Percentiles rank a stretch among this genome's conserved stretches.
Evolutionary conservation across 148 eudicot genomes (phyloP).

Genomic region (Oxyria digyna): DNA sequence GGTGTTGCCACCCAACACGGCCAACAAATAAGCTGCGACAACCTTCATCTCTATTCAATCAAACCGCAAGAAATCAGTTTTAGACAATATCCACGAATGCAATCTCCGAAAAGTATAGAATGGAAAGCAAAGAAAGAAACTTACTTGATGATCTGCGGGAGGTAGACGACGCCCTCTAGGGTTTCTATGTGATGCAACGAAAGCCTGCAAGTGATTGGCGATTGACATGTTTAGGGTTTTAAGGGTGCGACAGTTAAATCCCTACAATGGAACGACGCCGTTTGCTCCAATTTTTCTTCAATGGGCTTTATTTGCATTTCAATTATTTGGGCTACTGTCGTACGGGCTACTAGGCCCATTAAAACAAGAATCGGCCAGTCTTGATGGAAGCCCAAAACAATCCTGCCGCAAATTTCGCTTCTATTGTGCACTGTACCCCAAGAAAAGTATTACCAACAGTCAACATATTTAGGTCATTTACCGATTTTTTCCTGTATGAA

Average conservation of each 20-base stretch:
- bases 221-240: background rate
- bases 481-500: background rate
- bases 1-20: constrained; percentile 29
- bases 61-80: background rate
- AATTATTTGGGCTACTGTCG: background rate
- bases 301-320: too few relatives aligned
- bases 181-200: background rate
- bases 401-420: background rate
- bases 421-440: too few relatives aligned
- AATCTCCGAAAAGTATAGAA: background rate
- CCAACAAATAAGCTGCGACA: constrained; percentile 30
- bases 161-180: constrained; percentile 4
- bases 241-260: background rate
- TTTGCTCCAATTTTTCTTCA: background rate
- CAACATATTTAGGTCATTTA: background rate
- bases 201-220: background rate
- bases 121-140: background rate
- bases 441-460: too few relatives aligned
- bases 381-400: background rate
- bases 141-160: constrained; percentile 4
- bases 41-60: constrained; percentile 20
- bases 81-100: background rate
- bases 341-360: background rate
- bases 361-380: too few relatives aligned
- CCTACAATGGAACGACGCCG: background rate